These are phyloP conservation scores for Tylopilus sp. DNA, from an alignment of 768 basidiomycete species.

Conservation along the genomic window DNA sequence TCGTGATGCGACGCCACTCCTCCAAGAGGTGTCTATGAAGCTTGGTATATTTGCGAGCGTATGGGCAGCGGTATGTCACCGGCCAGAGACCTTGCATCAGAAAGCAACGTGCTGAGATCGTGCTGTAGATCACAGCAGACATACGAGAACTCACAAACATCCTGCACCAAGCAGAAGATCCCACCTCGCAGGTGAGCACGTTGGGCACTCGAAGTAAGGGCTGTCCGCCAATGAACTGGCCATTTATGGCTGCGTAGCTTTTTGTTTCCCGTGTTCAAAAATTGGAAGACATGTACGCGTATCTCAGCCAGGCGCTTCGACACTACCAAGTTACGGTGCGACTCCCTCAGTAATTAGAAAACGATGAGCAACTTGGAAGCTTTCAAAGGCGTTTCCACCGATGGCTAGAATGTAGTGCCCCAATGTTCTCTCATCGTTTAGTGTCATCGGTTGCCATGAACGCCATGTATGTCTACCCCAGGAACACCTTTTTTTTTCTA, in stretches of 20 bases:
- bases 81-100: not conserved
- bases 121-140: slow-evolving; percentile 18
- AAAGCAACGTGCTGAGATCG: not conserved
- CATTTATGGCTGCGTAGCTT: slow-evolving; percentile 3
- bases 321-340: slow-evolving; percentile 20
- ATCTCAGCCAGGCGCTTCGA: slow-evolving; percentile 21
- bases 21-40: slow-evolving; percentile 17
- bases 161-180: slow-evolving; percentile 9
- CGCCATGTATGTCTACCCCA: too few relatives aligned
- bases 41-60: slow-evolving; percentile 19
- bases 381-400: too few relatives aligned
- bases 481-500: too few relatives aligned
- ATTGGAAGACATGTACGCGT: slow-evolving; percentile 18
- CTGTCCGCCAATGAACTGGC: not conserved
- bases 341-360: slow-evolving; percentile 1
- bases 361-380: too few relatives aligned
- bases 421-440: too few relatives aligned
- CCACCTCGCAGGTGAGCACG: slow-evolving; percentile 11
- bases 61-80: slow-evolving; percentile 20
- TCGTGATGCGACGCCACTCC: slow-evolving; percentile 10
- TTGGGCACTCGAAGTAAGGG: not conserved
- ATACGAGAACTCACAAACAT: slow-evolving; percentile 9
- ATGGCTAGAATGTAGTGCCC: too few relatives aligned
- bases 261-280: slow-evolving; percentile 13
- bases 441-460: too few relatives aligned